Base-by-base conservation (phyloP, 2,329 filamentous ascomycete genomes). In the Aspergillus hortae region DNA sequence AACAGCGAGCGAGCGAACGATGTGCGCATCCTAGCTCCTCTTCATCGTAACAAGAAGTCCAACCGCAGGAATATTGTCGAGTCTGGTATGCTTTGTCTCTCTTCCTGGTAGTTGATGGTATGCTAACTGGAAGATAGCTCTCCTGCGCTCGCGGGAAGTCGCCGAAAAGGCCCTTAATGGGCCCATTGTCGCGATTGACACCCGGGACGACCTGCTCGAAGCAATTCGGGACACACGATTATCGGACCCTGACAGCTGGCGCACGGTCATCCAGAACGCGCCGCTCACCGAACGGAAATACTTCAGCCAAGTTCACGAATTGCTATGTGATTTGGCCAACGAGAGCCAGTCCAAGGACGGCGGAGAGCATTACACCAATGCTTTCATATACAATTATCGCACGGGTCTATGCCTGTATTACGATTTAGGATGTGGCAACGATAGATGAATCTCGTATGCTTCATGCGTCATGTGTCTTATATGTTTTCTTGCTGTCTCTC, bases 351-450 rank as follows among this genome's bases (percentile, higher is more conserved):
- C 60, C 23, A 56, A 56, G 19, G 69, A 71, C 52, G 77, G 85
- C 77, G 73, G 80, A 75, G 75, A 76, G 46, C 64, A 64, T 32
- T 80, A 81, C 21, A 80, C 82, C 44, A 89, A 92, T 67, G 88
- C 89, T 10, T 95, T 95, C 72, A 82, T 96, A 48, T 96, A 95
- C 73, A 96, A 96, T 64, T 96, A 95, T 62, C 80, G 91, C 54
- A 95, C 90, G 9, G 89, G 88, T 0, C 86, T 81, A 53, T 92
- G 89, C 67, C 80, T 96, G 46, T 90, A 92, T 67, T 96, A 96
- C 70, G 91, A 96, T 71, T 72, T 96, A 55, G 78, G 74, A 53
- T 61, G 59, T 45, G 52, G 52, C 38, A 55, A 43, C 44, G 52
- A 59, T 43, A 52, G 48, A 47, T 54, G 46, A 57, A 48, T 47